These are phyloP conservation scores for Fusarium torreyae DNA, from an alignment of 2,329 filamentous ascomycete genomes.

Conservation along the genomic window DNA sequence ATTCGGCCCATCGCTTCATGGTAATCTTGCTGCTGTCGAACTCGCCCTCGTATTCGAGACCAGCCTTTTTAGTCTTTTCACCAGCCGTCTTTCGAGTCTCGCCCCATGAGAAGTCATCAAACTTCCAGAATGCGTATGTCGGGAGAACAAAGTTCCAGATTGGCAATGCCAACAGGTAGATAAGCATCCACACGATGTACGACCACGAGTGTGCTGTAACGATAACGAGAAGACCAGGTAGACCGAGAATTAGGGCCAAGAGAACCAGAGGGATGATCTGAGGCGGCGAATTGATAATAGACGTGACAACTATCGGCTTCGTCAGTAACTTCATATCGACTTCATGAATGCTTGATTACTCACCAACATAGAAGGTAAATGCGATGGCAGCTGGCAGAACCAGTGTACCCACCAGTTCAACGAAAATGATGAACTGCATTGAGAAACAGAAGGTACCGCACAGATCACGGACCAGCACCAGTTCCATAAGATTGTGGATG, in stretches of 20 bases:
- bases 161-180: constrained; percentile 93
- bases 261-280: constrained; percentile 94
- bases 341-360: constrained; percentile 57
- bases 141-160: constrained; percentile 98
- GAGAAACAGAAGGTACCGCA: constrained; percentile 99
- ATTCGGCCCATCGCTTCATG: constrained; percentile 99
- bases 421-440: constrained; percentile 98
- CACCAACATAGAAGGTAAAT: constrained; percentile 96
- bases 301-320: constrained; percentile 77
- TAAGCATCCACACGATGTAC: constrained; percentile 96
- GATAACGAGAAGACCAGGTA: constrained; percentile 92
- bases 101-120: constrained; percentile 99
- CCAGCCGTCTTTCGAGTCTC: constrained; percentile 96
- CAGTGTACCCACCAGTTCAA: constrained; percentile 94
- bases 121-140: constrained; percentile 98
- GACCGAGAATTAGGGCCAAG: constrained; percentile 89
- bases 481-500: constrained; percentile 98
- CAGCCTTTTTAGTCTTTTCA: constrained; percentile 88
- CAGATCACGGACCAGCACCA: constrained; percentile 93
- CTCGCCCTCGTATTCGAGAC: constrained; percentile 91
- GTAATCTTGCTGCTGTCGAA: constrained; percentile 99
- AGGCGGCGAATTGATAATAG: constrained; percentile 81
- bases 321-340: constrained; percentile 15
- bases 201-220: constrained; percentile 93
- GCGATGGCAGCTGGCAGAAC: constrained; percentile 96